Evolutionary conservation across 2,329 filamentous ascomycete species (phyloP), one percentile per base, ranked within the genome.

Genomic region (Pseudopyrenochaeta lycopersici): DNA sequence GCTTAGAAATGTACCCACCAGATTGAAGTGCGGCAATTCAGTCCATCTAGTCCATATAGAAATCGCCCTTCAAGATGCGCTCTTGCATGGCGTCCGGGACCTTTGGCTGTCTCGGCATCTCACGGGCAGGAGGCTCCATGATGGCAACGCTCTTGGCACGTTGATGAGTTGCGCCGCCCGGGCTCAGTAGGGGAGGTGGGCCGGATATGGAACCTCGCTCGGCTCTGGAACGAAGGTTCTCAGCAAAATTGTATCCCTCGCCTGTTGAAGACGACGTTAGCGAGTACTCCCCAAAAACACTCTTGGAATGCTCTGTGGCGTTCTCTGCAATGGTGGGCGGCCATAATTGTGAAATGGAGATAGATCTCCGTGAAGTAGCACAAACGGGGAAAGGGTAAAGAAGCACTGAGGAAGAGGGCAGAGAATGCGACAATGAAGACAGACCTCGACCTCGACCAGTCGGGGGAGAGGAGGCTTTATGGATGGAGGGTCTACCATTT

Each of bases 241-340:
- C 94, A 74, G 92, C 91, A 90, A 94, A 97, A 80, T 96, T 96
- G 85, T 96, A 97, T 77, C 91, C 91, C 84, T 95, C 92, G 84
- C 91, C 90, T 93, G 86, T 79, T 78, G 78, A 77, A 70, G 76
- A 80, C 78, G 63, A 67, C 51, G 87, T 90, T 85, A 90, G 88
- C 87, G 84, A 81, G 76, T 77, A 82, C 79, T 87, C 79, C 52
- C 63, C 69, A 46, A 71, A 57, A 44, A 55, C 53, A 46, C 62
- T 59, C 49, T 72, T 63, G 53, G 71, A 60, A 62, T 73, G 68
- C 44, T 71, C 60, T 47, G 63, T 63, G 52, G 67, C 62, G 54
- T 65, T 62, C 54, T 72, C 70, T 59, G 64, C 60, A 52, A 74
- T 67, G 46, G 64, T 58, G 42, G 67, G 63, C 30, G 71, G 60